These are phyloP conservation scores for Lachnellula arida DNA, from an alignment of 2,329 filamentous ascomycete species.

Conservation along the genomic window DNA sequence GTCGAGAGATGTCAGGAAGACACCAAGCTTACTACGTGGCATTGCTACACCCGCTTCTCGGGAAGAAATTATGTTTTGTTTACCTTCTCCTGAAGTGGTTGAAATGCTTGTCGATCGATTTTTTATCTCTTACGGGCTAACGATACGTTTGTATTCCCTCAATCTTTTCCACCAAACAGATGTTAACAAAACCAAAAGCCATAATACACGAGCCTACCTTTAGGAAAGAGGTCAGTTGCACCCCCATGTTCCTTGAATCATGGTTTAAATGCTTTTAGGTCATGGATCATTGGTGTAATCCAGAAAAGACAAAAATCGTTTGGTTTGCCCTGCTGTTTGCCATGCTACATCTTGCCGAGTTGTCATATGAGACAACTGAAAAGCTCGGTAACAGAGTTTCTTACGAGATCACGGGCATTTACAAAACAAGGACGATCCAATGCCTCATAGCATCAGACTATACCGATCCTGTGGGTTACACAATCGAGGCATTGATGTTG, in stretches of 20 bases:
- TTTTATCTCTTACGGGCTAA: background rate
- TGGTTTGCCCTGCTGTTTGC: constrained; percentile 14
- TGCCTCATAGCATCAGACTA: constrained; percentile 11
- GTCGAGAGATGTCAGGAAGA: background rate
- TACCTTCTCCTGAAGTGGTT: constrained; percentile 1
- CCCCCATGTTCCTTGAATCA: background rate
- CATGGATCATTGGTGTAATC: constrained; percentile 10
- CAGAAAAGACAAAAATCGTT: constrained; percentile 5
- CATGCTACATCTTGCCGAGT: constrained; percentile 8
- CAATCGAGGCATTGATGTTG: constrained; percentile 10
- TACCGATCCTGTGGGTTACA: constrained; percentile 9
- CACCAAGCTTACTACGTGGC: constrained; percentile 9
- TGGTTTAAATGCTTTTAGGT: constrained; percentile 3
- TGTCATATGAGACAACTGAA: constrained; percentile 4
- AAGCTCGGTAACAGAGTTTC: no score
- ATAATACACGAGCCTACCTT: constrained; percentile 14
- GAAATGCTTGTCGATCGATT: constrained; percentile 11
- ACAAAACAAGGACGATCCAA: constrained; percentile 9
- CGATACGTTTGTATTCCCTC: no score
- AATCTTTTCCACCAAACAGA: no score
- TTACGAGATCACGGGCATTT: background rate
- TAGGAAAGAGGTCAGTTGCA: constrained; percentile 8
- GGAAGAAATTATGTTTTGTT: constrained; percentile 8
- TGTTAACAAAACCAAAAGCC: background rate
- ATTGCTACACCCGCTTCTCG: background rate